Evolutionary conservation across 257 asterid genomes (phyloP), one percentile per base, ranked within the genome.

Genomic region (Scutellaria minor): DNA sequence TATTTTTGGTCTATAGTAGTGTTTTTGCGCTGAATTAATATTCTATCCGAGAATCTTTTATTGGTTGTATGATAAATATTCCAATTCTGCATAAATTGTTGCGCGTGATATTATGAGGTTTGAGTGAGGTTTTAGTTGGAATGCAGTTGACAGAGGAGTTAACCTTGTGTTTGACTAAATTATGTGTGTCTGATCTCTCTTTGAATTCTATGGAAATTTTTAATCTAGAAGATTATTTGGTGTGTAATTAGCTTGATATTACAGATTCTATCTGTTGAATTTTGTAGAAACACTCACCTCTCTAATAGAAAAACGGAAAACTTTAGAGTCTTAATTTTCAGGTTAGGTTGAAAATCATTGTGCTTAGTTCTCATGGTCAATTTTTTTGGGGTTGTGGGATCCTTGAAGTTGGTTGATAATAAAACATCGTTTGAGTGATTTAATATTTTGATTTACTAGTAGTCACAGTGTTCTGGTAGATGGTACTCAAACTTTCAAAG

Each of bases 111-210:
- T 5, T 35, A 11, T 53, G 22, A 4, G 37, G 12, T 24, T 48
- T 12, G 31, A 6, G 24, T 51, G 35, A 9, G 57, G 56, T 47
- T 58, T 18, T 55, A 39, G 68, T 62, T 70, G 58, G 66, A 44
- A 10, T 55, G 27, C 47, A 7, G 15, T 18, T 76, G 0, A 10
- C 5, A 6, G 62, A 63, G 18, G 54, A 57, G 9, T 61, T 57
- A 37, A 12, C 3, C 35, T 63, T 45, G 5, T 54, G 48, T 35
- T 68, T 41, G 7, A 35, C 6, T 57, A 1, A 57, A 1, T 15
- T 62, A 0, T 65, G 6, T 46, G 31, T 27, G 11, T 1, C 5
- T 9, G 67, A 57, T 56, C 6, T 70, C 58, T 70, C 56, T 5
- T 42, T 39, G 57, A 45, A 70, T 56, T 56, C 5, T 24, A 31